Conservation (phyloP, 108 stramenopile species). For the Pseudonitzschia delicatissima region DNA sequence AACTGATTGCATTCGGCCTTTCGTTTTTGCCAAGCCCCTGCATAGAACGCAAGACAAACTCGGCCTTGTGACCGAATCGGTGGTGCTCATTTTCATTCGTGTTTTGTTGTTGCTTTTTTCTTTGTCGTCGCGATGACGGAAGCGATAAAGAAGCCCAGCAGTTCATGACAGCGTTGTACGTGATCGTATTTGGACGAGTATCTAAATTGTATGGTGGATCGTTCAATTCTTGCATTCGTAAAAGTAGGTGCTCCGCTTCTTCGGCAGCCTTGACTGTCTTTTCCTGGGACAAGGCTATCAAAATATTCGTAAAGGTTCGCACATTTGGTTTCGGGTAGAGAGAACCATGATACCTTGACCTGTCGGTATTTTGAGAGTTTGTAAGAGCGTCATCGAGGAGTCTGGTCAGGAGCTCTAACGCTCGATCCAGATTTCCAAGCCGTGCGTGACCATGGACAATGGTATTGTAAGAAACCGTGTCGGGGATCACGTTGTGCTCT, state of each 20-base stretch:
- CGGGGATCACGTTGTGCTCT: constrained; percentile 16
- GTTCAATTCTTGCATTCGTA: constrained; percentile 28
- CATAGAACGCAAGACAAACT: constrained; percentile 8
- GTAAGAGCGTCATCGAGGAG: constrained; percentile 4
- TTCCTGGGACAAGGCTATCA: constrained; percentile 23
- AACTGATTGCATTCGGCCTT: constrained; percentile 14
- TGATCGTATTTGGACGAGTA: constrained; percentile 21
- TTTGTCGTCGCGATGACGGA: neutral
- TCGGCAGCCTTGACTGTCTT: constrained; percentile 12
- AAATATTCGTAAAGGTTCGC: constrained; percentile 22
- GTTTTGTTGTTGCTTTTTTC: neutral
- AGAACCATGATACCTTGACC: no score
- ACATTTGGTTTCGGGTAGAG: constrained; percentile 22
- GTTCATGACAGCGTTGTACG: constrained; percentile 29
- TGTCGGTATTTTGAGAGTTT: neutral
- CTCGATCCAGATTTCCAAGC: constrained; percentile 19
- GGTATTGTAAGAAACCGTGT: constrained; percentile 34
- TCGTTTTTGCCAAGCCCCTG: neutral
- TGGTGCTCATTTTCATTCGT: constrained; percentile 2
- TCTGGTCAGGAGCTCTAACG: constrained; percentile 6
- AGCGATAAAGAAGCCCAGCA: constrained; percentile 25
- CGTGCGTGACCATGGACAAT: constrained; percentile 20
- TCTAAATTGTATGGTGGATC: constrained; percentile 14
- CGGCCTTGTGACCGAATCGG: constrained; percentile 7
- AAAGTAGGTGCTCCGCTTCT: constrained; percentile 26